These are phyloP conservation scores for Ophiostoma australiae DNA, from an alignment of 2,329 filamentous ascomycete species.

Conservation along the genomic window DNA sequence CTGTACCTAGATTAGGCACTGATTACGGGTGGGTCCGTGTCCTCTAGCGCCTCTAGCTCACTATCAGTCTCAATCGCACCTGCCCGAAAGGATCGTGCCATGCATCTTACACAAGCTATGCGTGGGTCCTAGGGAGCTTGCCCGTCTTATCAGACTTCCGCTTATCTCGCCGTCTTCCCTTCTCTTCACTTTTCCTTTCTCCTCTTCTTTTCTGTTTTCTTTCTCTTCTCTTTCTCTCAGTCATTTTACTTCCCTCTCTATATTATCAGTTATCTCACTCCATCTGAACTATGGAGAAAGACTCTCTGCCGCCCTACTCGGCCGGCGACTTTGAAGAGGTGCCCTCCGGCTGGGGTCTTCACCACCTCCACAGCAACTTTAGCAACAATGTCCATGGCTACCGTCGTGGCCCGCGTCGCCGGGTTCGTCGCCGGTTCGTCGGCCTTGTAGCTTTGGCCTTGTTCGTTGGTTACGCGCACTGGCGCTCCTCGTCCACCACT, in stretches of 20 bases:
- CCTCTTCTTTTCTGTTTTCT: background rate
- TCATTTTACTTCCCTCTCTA: background rate
- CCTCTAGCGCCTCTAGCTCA: background rate
- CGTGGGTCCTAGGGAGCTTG: slow-evolving; percentile 7
- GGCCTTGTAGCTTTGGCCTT: slow-evolving; percentile 44
- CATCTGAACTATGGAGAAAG: slow-evolving; percentile 37
- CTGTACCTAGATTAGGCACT: slow-evolving; percentile 9
- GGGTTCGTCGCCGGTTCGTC: slow-evolving; percentile 42
- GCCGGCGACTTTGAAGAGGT: slow-evolving; percentile 21
- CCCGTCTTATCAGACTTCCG: background rate
- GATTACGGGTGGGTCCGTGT: background rate
- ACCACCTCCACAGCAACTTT: background rate
- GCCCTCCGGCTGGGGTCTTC: slow-evolving; percentile 17
- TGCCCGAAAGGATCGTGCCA: slow-evolving; percentile 17
- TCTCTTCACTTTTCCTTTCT: background rate
- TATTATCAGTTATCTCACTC: background rate
- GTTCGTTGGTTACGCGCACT: slow-evolving; percentile 46
- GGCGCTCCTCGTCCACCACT: slow-evolving; percentile 31
- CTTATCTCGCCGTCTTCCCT: background rate
- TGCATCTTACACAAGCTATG: slow-evolving; percentile 9
- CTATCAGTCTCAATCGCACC: slow-evolving; percentile 15
- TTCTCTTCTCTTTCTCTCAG: background rate
- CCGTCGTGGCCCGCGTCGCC: slow-evolving; percentile 32
- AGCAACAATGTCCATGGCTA: background rate
- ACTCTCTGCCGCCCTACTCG: slow-evolving; percentile 43